These are phyloP conservation scores for Wickerhamomyces bovis DNA, from an alignment of 805 yeast species.

Conservation along the genomic window DNA sequence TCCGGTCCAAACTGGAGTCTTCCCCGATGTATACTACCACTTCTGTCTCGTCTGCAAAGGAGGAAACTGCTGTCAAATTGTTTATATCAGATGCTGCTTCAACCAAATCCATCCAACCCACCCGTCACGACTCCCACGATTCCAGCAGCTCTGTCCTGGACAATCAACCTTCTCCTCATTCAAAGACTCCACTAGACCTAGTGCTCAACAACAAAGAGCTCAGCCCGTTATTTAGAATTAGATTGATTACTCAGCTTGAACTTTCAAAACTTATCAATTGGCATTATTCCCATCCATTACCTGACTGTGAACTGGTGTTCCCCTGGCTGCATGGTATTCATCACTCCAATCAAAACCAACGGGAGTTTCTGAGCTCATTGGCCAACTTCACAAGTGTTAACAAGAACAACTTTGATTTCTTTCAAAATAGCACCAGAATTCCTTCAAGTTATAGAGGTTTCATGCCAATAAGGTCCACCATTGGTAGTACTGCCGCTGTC, in stretches of 20 bases:
- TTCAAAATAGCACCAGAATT: conserved; percentile 16
- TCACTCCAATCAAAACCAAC: conserved; percentile 22
- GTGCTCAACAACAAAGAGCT: conserved; percentile 13
- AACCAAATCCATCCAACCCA: background rate
- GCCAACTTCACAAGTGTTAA: conserved; percentile 18
- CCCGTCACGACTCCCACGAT: conserved; percentile 5
- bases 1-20: conserved; percentile 15
- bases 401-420: conserved; percentile 17
- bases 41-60: background rate
- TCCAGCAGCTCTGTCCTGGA: conserved; percentile 2
- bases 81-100: background rate
- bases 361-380: conserved; percentile 17
- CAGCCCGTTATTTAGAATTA: conserved; percentile 15
- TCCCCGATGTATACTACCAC: conserved; percentile 1
- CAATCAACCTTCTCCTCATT: background rate
- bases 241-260: conserved; percentile 15
- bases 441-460: conserved; percentile 18
- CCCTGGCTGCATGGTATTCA: conserved; percentile 83
- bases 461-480: conserved; percentile 25
- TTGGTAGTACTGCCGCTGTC: conserved; percentile 30
- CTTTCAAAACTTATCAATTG: conserved; percentile 14
- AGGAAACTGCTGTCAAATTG: conserved; percentile 5
- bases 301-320: conserved; percentile 63
- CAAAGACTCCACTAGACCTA: conserved; percentile 17
- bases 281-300: conserved; percentile 35